Conservation (phyloP, 2,329 filamentous ascomycete genomes). For the Dactylellina cionopaga region DNA sequence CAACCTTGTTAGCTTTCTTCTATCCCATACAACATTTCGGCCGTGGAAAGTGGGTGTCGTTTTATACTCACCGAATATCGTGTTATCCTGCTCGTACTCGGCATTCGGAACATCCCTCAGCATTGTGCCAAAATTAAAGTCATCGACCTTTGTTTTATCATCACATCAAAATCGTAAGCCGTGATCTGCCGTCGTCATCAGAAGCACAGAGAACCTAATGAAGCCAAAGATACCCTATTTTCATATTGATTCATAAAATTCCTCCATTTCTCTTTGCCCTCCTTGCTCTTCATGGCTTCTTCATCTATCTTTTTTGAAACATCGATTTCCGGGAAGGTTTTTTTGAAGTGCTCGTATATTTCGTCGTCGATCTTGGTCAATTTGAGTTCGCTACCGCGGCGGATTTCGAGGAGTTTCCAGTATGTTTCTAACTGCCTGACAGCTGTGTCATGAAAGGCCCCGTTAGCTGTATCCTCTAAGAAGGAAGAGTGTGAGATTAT, state of each 20-base stretch:
- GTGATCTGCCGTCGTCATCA: no score
- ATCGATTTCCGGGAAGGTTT: slow-evolving; percentile 92
- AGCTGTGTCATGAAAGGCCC: no score
- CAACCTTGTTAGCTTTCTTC: slow-evolving; percentile 7
- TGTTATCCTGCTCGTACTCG: slow-evolving; percentile 88
- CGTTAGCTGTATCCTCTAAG: neutral
- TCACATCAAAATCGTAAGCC: neutral
- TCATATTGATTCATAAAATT: slow-evolving; percentile 94
- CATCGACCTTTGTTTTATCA: slow-evolving; percentile 70
- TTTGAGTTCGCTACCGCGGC: slow-evolving; percentile 85
- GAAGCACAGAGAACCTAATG: no score
- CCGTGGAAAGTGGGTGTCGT: neutral
- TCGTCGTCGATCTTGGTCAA: slow-evolving; percentile 96
- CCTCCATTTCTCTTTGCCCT: slow-evolving; percentile 92
- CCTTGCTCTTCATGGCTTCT: slow-evolving; percentile 96
- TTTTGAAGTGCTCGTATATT: slow-evolving; percentile 87
- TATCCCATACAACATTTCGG: neutral
- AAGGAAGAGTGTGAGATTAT: slow-evolving; percentile 51
- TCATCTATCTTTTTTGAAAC: slow-evolving; percentile 82
- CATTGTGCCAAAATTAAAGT: slow-evolving; percentile 98
- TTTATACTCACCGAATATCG: slow-evolving; percentile 79
- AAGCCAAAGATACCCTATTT: slow-evolving; percentile 71
- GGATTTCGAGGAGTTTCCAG: slow-evolving; percentile 92
- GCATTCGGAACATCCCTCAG: slow-evolving; percentile 78
- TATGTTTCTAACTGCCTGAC: slow-evolving; percentile 97